Conservation (phyloP, 1,284 basidiomycete species). For the Golubevia pallescens region DNA sequence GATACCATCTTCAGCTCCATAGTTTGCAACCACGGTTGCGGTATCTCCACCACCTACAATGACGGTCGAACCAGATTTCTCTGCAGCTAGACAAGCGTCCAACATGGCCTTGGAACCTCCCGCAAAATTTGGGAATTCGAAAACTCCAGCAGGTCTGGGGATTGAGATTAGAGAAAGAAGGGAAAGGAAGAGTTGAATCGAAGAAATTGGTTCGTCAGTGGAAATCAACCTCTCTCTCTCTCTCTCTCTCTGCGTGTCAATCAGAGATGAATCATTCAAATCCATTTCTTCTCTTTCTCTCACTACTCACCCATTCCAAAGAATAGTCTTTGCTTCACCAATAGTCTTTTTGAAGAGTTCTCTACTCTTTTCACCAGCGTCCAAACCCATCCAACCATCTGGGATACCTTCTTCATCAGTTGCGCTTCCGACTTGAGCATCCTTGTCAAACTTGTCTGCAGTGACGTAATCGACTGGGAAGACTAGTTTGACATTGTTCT, state of each 20-base stretch:
- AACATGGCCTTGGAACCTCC: slow-evolving; percentile 84
- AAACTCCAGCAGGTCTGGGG: slow-evolving; percentile 85
- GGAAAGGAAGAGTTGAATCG: background rate
- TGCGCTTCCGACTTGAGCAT: slow-evolving; percentile 80
- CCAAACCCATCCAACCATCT: slow-evolving; percentile 92
- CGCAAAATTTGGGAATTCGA: slow-evolving; percentile 93
- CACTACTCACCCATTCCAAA: slow-evolving; percentile 78
- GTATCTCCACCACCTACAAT: slow-evolving; percentile 89
- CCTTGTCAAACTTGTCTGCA: slow-evolving; percentile 92
- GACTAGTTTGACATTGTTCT: slow-evolving; percentile 90
- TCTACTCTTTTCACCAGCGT: slow-evolving; percentile 76
- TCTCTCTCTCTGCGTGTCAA: too few species aligned
- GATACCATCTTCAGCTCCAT: slow-evolving; percentile 78
- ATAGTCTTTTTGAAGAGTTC: slow-evolving; percentile 82
- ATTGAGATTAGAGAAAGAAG: background rate
- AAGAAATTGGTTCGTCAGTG: background rate
- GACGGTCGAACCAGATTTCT: slow-evolving; percentile 83
- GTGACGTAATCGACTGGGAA: slow-evolving; percentile 95
- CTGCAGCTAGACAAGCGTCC: slow-evolving; percentile 85
- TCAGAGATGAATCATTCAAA: too few species aligned
- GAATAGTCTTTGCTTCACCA: slow-evolving; percentile 88
- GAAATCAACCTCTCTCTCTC: too few species aligned
- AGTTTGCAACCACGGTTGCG: slow-evolving; percentile 83
- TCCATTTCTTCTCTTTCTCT: background rate
- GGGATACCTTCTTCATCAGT: slow-evolving; percentile 87